Evolutionary conservation across 306 rosid genomes (phyloP).

Genomic region (Vigna nakashimae): DNA sequence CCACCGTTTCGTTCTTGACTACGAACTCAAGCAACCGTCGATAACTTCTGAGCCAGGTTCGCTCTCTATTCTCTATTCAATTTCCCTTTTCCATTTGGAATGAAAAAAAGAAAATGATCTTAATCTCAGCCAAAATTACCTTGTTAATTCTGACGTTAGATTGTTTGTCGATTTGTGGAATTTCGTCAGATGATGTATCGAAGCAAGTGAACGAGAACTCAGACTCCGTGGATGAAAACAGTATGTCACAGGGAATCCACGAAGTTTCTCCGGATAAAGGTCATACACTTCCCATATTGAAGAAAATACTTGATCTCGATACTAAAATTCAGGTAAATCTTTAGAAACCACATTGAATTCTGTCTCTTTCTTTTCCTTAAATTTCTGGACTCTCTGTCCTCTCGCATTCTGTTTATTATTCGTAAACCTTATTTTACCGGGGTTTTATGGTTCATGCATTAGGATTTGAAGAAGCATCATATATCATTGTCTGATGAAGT

Average conservation of each 20-base stretch:
- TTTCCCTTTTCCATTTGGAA: not conserved
- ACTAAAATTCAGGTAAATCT: constrained; percentile 66
- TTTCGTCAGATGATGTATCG: constrained; percentile 47
- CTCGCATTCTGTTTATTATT: not conserved
- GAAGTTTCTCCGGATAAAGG: constrained; percentile 64
- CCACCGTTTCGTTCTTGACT: constrained; percentile 41
- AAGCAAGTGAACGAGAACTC: constrained; percentile 48
- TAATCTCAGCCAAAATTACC: not conserved
- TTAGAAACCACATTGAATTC: not conserved
- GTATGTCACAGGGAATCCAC: constrained; percentile 58
- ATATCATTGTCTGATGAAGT: constrained; percentile 59
- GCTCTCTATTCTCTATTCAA: not conserved
- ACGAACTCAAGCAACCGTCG: constrained; percentile 48
- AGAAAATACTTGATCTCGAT: constrained; percentile 70
- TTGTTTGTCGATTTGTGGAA: not conserved
- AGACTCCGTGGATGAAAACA: constrained; percentile 55
- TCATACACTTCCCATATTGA: constrained; percentile 80
- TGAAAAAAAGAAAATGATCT: not conserved
- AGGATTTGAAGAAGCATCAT: constrained; percentile 86
- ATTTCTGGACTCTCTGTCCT: not conserved
- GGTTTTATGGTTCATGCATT: constrained; percentile 33
- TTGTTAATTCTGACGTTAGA: not conserved
- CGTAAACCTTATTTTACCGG: constrained; percentile 8
- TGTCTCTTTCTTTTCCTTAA: not conserved
- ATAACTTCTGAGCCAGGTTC: constrained; percentile 54